Evolutionary conservation across 768 basidiomycete genomes (phyloP).

Genomic region (Gloeopeniophorella convolvens): DNA sequence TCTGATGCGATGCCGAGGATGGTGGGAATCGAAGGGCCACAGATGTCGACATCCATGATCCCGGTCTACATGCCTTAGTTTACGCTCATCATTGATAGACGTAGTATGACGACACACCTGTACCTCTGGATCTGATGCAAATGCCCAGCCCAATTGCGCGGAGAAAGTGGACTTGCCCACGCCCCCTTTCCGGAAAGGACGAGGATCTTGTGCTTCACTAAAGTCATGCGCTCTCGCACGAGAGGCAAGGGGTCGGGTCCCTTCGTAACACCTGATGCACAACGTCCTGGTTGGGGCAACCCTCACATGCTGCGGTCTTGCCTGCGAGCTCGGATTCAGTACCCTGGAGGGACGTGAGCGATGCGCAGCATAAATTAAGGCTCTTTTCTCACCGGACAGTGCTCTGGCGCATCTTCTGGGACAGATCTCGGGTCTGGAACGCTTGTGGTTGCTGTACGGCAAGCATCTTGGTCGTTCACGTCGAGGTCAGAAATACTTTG

Average conservation of each 20-base stretch:
- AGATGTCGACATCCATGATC: slow-evolving; percentile 98
- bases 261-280: slow-evolving; percentile 73
- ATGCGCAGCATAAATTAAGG: not conserved
- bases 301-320: slow-evolving; percentile 84
- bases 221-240: slow-evolving; percentile 75
- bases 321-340: slow-evolving; percentile 95
- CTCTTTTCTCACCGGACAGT: slow-evolving; percentile 72
- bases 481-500: too few species aligned
- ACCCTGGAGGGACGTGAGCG: slow-evolving; percentile 45
- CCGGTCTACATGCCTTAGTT: slow-evolving; percentile 80
- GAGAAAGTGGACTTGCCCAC: slow-evolving; percentile 99
- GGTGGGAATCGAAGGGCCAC: slow-evolving; percentile 96
- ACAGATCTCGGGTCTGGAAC: too few species aligned
- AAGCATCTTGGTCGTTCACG: slow-evolving; percentile 47
- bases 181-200: slow-evolving; percentile 97
- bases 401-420: slow-evolving; percentile 83
- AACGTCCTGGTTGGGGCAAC: slow-evolving; percentile 94
- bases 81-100: not conserved
- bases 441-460: slow-evolving; percentile 40
- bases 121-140: slow-evolving; percentile 84
- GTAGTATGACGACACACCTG: slow-evolving; percentile 48
- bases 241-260: slow-evolving; percentile 88
- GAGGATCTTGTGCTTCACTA: slow-evolving; percentile 88
- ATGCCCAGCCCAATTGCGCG: slow-evolving; percentile 93
- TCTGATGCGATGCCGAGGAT: slow-evolving; percentile 90